Evolutionary conservation across 768 basidiomycete species (phyloP).

Genomic region (Lactifluus subvellereus): DNA sequence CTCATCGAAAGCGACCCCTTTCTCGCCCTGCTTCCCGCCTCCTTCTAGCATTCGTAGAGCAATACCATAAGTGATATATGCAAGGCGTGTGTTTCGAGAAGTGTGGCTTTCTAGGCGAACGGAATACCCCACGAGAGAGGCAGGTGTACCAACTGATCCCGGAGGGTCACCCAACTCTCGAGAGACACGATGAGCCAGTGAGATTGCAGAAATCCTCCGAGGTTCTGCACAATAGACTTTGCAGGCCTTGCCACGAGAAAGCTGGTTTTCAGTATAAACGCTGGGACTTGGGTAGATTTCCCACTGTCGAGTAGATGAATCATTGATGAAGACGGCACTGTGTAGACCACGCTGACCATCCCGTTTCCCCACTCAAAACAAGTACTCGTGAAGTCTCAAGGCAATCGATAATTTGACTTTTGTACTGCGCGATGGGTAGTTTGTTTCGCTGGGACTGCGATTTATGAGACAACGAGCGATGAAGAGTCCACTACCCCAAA

Average conservation of each 20-base stretch:
- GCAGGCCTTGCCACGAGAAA: constrained; percentile 73
- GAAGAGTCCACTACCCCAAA: constrained; percentile 20
- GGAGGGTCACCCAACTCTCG: constrained; percentile 84
- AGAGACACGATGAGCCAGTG: constrained; percentile 91
- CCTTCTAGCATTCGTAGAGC: constrained; percentile 96
- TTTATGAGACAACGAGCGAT: constrained; percentile 5
- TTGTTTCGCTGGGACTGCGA: constrained; percentile 62
- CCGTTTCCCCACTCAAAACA: constrained; percentile 81
- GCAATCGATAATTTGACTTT: constrained; percentile 60
- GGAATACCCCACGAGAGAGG: constrained; percentile 88
- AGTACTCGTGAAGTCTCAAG: constrained; percentile 76
- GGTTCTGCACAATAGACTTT: constrained; percentile 96
- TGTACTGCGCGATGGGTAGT: constrained; percentile 83
- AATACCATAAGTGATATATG: constrained; percentile 92
- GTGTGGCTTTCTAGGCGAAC: constrained; percentile 89
- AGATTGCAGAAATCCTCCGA: constrained; percentile 91
- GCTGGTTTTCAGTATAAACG: constrained; percentile 90
- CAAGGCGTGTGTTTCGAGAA: constrained; percentile 67
- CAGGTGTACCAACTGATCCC: constrained; percentile 66
- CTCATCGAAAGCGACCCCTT: constrained; percentile 84
- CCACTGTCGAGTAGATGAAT: constrained; percentile 46
- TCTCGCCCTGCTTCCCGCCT: constrained; percentile 60
- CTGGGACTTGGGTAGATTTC: constrained; percentile 94
- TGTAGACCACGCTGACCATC: constrained; percentile 43
- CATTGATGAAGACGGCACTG: constrained; percentile 5